Evolutionary conservation across 2,329 filamentous ascomycete species (phyloP).

Genomic region (Fusarium sp.): DNA sequence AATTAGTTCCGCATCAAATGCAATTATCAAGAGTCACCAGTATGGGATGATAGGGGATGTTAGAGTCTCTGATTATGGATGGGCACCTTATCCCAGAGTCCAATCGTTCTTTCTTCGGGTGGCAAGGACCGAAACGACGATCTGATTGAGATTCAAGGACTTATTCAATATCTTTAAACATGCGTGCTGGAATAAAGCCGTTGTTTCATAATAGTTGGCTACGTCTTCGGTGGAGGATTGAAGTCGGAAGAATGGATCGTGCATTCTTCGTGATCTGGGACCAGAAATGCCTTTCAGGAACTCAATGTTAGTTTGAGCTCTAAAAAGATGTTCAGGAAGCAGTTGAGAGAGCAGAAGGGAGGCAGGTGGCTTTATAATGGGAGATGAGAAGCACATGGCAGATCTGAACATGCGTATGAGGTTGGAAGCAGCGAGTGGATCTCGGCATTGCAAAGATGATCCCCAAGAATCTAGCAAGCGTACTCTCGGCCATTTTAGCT

Average conservation of each 20-base stretch:
- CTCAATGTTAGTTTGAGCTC: neutral
- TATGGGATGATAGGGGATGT: rapidly evolving
- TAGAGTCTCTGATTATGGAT: neutral
- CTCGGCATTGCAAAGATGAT: neutral
- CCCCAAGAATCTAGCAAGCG: neutral
- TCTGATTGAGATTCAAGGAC: rapidly evolving
- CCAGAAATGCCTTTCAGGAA: too few relatives aligned
- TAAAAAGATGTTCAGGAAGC: rapidly evolving
- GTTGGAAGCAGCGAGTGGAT: too few relatives aligned
- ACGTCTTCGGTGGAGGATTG: neutral
- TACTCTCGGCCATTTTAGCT: rapidly evolving
- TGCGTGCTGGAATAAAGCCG: too few relatives aligned
- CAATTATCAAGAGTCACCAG: neutral
- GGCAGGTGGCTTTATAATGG: neutral
- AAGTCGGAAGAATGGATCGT: neutral
- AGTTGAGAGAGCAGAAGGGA: neutral
- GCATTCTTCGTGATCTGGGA: too few relatives aligned
- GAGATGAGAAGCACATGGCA: neutral
- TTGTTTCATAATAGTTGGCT: neutral
- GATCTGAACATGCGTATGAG: neutral
- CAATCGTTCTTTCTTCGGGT: neutral
- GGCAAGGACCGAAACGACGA: rapidly evolving
- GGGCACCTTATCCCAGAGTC: neutral
- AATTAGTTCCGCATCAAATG: neutral
- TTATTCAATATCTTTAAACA: rapidly evolving